Evolutionary conservation across 768 basidiomycete species (phyloP), one percentile per base, ranked within the genome.

Genomic region (Mycena rebaudengoi): DNA sequence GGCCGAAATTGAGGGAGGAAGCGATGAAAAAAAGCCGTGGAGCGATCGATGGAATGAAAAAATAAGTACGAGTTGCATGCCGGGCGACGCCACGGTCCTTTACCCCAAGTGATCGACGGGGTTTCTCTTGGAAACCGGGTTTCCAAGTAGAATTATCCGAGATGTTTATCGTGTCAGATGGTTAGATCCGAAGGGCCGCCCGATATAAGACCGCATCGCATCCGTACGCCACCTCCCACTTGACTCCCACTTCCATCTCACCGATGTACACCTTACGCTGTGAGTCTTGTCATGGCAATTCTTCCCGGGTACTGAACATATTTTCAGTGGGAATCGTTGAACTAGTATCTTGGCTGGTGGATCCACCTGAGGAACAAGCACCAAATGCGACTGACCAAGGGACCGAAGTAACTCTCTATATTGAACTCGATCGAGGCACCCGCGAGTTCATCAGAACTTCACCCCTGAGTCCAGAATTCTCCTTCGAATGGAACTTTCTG

Each of bases 401-500:
- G 35, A 52, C 50, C 33, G 33, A 52, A 33, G 30, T 6, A 49
- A 32, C 29, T 52, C 50, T 52, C 25, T 52, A 52, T 13, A 52
- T 52, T 18, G 50, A 52, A 52, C n/a, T 52, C 7, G 35, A 52
- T 52, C 32, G 50, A 28, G 35, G 50, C 25, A 35, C 33, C 50
- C 33, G 16, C 7, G 50, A 52, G 8, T 52, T 52, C 28, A 16
- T 39, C 50, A 35, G 23, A 39, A 39, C 50, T 30, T 52, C 37
- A 21, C 7, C 33, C 18, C 33, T 52, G 50, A 21, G 39, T 26
- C 7, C 37, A 39, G 37, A 16, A 37, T 52, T 52, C 25, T 52
- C 50, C 20, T 52, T 52, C 18, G 33, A 52, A n/a, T 52, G 50
- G 50, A 39, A 52, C 37, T 39, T 52, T 37, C 50, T 52, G 32